phyloP scores from a whole-genome alignment of 768 basidiomycete species.

The Podaxis carcinomalis region DNA sequence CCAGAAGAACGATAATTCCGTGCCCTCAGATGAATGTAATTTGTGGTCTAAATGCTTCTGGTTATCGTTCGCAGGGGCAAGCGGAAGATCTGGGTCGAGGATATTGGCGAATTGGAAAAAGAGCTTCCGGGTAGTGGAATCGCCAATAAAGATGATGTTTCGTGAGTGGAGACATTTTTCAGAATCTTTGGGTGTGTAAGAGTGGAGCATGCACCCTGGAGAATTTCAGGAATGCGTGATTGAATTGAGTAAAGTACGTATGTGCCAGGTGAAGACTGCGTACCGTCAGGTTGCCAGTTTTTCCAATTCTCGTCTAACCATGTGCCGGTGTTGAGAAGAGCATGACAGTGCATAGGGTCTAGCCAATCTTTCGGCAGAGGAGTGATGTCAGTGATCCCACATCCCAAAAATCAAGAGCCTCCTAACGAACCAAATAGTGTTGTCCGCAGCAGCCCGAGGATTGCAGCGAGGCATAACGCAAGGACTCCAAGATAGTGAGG shows the following conservation, averaged over 20 bases:
- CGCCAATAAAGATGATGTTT: conserved; percentile 75
- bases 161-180: conserved; percentile 51
- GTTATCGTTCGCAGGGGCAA: conserved; percentile 46
- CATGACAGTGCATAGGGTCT: conserved; percentile 71
- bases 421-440: conserved; percentile 38
- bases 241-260: not conserved
- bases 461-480: conserved; percentile 32
- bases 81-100: conserved; percentile 55
- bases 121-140: conserved; percentile 75
- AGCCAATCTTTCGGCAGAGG: conserved; percentile 48
- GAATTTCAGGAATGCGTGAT: not conserved
- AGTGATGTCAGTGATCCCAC: not conserved
- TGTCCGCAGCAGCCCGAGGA: conserved; percentile 39
- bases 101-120: conserved; percentile 71
- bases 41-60: conserved; percentile 68
- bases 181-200: conserved; percentile 54
- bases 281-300: conserved; percentile 90
- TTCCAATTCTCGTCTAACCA: conserved; percentile 68
- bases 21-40: conserved; percentile 41
- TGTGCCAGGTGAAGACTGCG: conserved; percentile 15
- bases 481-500: conserved; percentile 43
- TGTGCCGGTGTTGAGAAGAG: conserved; percentile 65
- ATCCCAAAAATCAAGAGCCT: not conserved
- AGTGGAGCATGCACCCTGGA: conserved; percentile 76
- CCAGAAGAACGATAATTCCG: conserved; percentile 65